Evolutionary conservation across 1,284 basidiomycete species (phyloP).

Genomic region (Violaceomyces palustris): DNA sequence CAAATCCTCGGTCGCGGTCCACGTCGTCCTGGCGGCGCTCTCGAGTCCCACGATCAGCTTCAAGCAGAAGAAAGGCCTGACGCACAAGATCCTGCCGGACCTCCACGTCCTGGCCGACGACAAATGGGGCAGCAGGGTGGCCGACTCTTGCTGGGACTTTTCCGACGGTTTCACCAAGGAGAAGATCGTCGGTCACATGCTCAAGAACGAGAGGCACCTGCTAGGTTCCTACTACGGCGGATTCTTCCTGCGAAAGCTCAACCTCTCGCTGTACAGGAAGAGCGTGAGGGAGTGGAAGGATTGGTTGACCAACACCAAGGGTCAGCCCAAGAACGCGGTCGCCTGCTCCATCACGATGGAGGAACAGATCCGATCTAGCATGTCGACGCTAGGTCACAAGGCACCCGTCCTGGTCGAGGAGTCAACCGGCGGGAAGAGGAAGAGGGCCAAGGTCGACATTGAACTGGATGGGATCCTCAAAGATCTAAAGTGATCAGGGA

Average conservation of each 20-base stretch:
- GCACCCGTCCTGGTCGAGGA: too few relatives aligned
- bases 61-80: conserved; percentile 21
- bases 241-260: conserved; percentile 42
- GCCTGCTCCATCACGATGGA: too few relatives aligned
- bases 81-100: conserved; percentile 8
- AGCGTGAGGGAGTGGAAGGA: conserved; percentile 37
- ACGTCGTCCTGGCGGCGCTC: conserved; percentile 2
- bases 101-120: conserved; percentile 30
- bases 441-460: conserved; percentile 17
- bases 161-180: conserved; percentile 38
- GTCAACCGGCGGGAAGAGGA: conserved; percentile 6
- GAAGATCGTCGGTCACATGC: conserved; percentile 23
- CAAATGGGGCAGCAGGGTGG: conserved; percentile 46
- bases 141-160: conserved; percentile 37
- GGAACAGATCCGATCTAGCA: too few relatives aligned
- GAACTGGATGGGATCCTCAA: conserved; percentile 29
- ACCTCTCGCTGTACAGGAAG: conserved; percentile 40
- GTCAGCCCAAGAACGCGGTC: too few relatives aligned
- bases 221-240: conserved; percentile 32
- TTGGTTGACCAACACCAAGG: too few relatives aligned
- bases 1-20: too few relatives aligned
- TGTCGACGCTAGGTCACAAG: too few relatives aligned
- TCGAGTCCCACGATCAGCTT: conserved; percentile 1
- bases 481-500: too few relatives aligned
- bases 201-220: conserved; percentile 24